Base-by-base conservation (phyloP, 23 red algal species). In the Gracilariopsis chorda region DNA sequence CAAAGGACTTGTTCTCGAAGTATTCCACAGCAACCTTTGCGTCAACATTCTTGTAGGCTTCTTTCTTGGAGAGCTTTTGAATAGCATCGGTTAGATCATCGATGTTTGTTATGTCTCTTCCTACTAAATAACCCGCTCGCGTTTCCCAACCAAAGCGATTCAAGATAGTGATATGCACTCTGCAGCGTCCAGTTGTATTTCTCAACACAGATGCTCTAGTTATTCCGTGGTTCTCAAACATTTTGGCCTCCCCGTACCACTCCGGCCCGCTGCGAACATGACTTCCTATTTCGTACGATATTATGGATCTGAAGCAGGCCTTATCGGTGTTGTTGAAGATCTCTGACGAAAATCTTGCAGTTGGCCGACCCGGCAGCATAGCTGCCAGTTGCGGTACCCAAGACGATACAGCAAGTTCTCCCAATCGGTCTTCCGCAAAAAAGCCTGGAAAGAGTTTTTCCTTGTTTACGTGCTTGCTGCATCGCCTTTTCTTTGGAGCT, bases 1-100 rank as follows among this genome's bases (percentile, higher is more conserved):
- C 74, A 91, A 91, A 96, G 4, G 84, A 78, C 86, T 89, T 91
- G 58, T 84, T 80, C 49, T 96, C 94, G 80, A 96, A 96, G 78
- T 91, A 89, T 27, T 86, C 86, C 27, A 86, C 75, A 7, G 45
- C 33, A 40, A 92, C 77, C 36, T 23, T 64, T 72, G 56, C 21
- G 9, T 82, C 77, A 8, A 92, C 35, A 34, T 74, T 77, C 48
- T 53, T 51, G 41, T 77, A 69, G 21, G 51, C 27, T 16, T 74
- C 65, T 48, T 47, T n/a, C 21, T 37, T 60, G 2, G 35, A 56
- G 33, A 57, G 41, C 35, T 44, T 49, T 44, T 88, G 64, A 55
- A 88, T 55, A 17, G 44, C 57, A 51, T 74, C 51, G n/a, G 51
- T 65, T 49, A 88, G 48, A 48, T 71, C 55, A 12, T 77, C 83